Evolutionary conservation across 257 asterid genomes (phyloP), one percentile per base, ranked within the genome.

Genomic region (Scutellaria minor): DNA sequence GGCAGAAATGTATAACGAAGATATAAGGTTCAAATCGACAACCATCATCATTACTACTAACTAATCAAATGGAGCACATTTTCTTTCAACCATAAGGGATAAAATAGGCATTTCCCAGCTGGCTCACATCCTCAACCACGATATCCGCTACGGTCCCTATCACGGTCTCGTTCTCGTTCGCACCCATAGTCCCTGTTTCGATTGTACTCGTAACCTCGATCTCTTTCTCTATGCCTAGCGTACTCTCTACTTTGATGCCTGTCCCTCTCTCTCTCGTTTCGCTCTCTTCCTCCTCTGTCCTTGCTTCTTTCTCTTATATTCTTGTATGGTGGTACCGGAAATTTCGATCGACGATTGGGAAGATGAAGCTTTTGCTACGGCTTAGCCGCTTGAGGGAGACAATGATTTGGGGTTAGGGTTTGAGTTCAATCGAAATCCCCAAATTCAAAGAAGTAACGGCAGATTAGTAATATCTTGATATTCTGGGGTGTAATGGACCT

Each of bases 171-270:
- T 1, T 83, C 91, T 31, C 87, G 76, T 6, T 90, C 93, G 42
- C 95, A 82, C 58, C 89, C 92, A 48, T 89, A 81, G n/a, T 89
- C 96, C 76, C 95, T 77, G 77, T 83, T 86, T 11, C 96, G 85
- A 31, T 86, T 95, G 64, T 86, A 83, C 8, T 89, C 87, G 14
- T 83, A 77, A 55, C 83, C 83, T 44, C 89, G 85, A 48, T 81
- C 91, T 67, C 95, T 82, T 35, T 92, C 96, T 78, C 94, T 84
- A 42, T 72, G 88, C 79, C 88, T 80, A 58, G 84, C 93, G 7
- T 88, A 68, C 7, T 89, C 97, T 59, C 97, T 83, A 83, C 94
- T 79, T 24, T 92, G 84, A 54, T 84, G 86, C 77, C 90, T 85
- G 74, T 85, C 90, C 78, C 85, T 87, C 66, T 87, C 93, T 65